These are phyloP conservation scores for Tolypocladium album DNA, from an alignment of 2,329 filamentous ascomycete genomes.

Conservation along the genomic window DNA sequence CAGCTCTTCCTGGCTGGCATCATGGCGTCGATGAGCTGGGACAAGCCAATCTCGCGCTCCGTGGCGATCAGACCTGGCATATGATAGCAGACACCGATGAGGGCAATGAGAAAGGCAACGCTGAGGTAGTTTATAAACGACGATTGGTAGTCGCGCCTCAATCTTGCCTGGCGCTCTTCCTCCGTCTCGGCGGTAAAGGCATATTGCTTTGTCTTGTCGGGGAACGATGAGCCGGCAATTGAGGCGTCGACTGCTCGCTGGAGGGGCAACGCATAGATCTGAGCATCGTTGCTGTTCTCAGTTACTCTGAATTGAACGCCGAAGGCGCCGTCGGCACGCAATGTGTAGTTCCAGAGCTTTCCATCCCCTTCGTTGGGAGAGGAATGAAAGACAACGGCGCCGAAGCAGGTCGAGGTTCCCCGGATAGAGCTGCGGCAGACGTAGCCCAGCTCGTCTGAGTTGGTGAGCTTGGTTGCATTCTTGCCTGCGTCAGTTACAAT, in stretches of 20 bases:
- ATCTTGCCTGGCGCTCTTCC: conserved; percentile 40
- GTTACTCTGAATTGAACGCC: conserved; percentile 49
- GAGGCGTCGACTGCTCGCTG: conserved; percentile 68
- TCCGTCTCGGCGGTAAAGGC: conserved; percentile 48
- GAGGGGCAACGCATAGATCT: conserved; percentile 70
- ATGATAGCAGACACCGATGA: conserved; percentile 79
- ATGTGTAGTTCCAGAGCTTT: conserved; percentile 75
- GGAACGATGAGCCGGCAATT: conserved; percentile 44
- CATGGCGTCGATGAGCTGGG: conserved; percentile 83
- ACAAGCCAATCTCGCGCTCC: conserved; percentile 80
- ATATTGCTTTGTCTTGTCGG: conserved; percentile 45
- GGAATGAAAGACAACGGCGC: conserved; percentile 62
- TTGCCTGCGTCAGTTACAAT: conserved; percentile 44
- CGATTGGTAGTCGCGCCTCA: conserved; percentile 56
- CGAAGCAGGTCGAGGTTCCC: conserved; percentile 63
- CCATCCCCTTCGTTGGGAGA: conserved; percentile 61
- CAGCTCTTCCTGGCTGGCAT: conserved; percentile 66
- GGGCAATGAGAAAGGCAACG: conserved; percentile 67
- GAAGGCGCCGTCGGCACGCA: conserved; percentile 65
- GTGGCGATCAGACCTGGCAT: conserved; percentile 76
- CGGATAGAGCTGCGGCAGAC: conserved; percentile 53
- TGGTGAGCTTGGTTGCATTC: conserved; percentile 21
- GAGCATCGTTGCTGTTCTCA: conserved; percentile 56
- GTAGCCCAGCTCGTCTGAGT: conserved; percentile 31
- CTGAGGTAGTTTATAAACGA: conserved; percentile 66